Percentiles rank a stretch among this genome's conserved stretches.
Evolutionary conservation across 371 early-diverging fungal species (phyloP).

Genomic region (Mucor racemosus): DNA sequence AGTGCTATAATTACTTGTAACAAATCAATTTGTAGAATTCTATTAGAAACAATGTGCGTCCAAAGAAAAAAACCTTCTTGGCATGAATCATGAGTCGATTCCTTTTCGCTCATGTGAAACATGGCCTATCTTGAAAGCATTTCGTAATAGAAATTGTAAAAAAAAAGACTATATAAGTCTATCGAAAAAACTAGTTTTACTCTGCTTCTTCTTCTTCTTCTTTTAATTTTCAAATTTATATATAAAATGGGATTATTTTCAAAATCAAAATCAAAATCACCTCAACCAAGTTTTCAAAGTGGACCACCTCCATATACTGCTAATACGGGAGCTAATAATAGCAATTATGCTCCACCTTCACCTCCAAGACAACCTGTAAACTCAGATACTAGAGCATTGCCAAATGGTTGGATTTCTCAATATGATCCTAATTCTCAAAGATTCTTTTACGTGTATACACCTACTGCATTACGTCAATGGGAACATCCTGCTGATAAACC

Average conservation of each 20-base stretch:
- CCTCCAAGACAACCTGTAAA: constrained; percentile 37
- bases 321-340: background rate
- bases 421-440: constrained; percentile 40
- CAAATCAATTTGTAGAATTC: too few species aligned
- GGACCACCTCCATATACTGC: constrained; percentile 33
- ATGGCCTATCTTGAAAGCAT: background rate
- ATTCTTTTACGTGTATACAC: constrained; percentile 56
- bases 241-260: constrained; percentile 47
- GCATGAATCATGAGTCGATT: constrained; percentile 5
- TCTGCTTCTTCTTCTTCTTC: background rate
- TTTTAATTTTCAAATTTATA: background rate
- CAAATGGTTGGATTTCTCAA: constrained; percentile 53
- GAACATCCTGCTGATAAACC: constrained; percentile 52
- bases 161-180: background rate
- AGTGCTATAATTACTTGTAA: too few species aligned
- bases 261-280: constrained; percentile 25
- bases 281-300: constrained; percentile 18
- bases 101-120: background rate
- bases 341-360: constrained; percentile 43
- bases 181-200: background rate
- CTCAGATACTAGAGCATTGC: constrained; percentile 41
- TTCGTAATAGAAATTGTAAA: background rate
- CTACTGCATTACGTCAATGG: constrained; percentile 53
- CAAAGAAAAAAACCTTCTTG: background rate
- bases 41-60: too few species aligned